phyloP scores from a whole-genome alignment of 441 rosid species.

The Croton laevigatus region DNA sequence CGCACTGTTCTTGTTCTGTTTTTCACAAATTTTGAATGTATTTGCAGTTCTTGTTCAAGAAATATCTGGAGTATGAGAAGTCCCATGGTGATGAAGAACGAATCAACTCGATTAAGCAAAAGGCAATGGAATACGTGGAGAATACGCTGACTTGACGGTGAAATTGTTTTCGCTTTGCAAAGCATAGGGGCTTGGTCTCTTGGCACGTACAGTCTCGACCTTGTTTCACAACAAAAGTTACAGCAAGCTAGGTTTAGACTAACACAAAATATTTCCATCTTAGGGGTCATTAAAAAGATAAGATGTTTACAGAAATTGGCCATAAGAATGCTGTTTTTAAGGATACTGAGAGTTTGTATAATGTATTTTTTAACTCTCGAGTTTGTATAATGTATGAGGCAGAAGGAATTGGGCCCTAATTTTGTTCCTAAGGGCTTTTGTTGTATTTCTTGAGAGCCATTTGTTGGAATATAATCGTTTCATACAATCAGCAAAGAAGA shows the following conservation, averaged over 20 bases:
- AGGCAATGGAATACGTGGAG: conserved; percentile 84
- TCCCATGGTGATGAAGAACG: conserved; percentile 57
- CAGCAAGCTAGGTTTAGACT: neutral
- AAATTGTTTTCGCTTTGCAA: neutral
- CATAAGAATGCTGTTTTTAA: neutral
- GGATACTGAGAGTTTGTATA: neutral
- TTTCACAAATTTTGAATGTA: neutral
- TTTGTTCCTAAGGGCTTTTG: neutral
- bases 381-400: neutral
- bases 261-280: too few species aligned
- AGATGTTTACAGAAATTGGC: too few species aligned
- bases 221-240: neutral
- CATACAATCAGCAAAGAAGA: too few species aligned
- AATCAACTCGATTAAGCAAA: conserved; percentile 64
- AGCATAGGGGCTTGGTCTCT: neutral
- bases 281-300: too few species aligned
- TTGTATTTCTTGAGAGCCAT: neutral
- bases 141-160: conserved; percentile 35
- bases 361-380: too few species aligned
- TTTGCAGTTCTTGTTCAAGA: conserved; percentile 87
- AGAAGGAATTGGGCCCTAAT: neutral
- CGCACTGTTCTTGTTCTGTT: conserved; percentile 5
- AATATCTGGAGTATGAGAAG: conserved; percentile 77
- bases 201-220: neutral
- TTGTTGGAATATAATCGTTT: too few species aligned